These are phyloP conservation scores for Beauveria medogensis DNA, from an alignment of 2,329 filamentous ascomycete genomes.

Conservation along the genomic window DNA sequence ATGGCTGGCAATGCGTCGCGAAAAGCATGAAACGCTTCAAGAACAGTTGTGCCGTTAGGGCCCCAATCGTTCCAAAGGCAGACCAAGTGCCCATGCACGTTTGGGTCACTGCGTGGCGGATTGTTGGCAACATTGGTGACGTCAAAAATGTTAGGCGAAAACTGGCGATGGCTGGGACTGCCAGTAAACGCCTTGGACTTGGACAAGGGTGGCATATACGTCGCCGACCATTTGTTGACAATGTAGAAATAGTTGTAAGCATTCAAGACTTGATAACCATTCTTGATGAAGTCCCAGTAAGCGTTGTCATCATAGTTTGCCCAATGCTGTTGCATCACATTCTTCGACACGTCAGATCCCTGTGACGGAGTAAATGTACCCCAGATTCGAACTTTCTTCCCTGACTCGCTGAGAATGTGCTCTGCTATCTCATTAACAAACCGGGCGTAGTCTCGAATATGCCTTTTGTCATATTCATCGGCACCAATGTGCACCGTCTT, in stretches of 20 bases:
- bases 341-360: slow-evolving; percentile 10
- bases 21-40: slow-evolving; percentile 17
- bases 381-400: slow-evolving; percentile 44
- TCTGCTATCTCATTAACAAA: slow-evolving; percentile 37
- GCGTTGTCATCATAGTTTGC: slow-evolving; percentile 15
- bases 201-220: slow-evolving; percentile 35
- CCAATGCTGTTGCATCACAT: slow-evolving; percentile 29
- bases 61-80: slow-evolving; percentile 20
- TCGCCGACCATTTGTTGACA: slow-evolving; percentile 28
- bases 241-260: slow-evolving; percentile 17
- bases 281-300: slow-evolving; percentile 14
- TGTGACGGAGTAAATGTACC: slow-evolving; percentile 28
- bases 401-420: slow-evolving; percentile 34
- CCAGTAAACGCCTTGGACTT: slow-evolving; percentile 31
- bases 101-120: slow-evolving; percentile 10
- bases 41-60: slow-evolving; percentile 12
- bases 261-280: slow-evolving; percentile 18
- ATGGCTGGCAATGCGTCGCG: slow-evolving; percentile 16
- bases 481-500: slow-evolving; percentile 48
- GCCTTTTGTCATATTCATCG: slow-evolving; percentile 42
- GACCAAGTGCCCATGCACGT: slow-evolving; percentile 15
- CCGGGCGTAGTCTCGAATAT: slow-evolving; percentile 37
- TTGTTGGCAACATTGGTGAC: slow-evolving; percentile 14
- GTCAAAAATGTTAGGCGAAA: slow-evolving; percentile 18
- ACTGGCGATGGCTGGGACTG: slow-evolving; percentile 2